Base-by-base conservation (phyloP, 2,329 filamentous ascomycete species). In the Fonsecaea monophora region DNA sequence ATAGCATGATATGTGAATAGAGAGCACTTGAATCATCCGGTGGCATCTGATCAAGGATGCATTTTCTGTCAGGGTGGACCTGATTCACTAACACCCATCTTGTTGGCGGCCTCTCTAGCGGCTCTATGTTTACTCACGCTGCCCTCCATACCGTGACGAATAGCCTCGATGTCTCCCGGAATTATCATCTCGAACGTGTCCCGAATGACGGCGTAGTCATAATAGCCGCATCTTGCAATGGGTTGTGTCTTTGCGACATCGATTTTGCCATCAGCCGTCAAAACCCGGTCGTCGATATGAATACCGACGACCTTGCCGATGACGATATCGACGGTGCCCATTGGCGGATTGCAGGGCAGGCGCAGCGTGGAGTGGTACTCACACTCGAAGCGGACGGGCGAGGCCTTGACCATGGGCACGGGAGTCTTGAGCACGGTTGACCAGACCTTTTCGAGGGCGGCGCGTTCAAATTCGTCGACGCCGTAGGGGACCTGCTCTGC, bases 201-300 rank as follows among this genome's bases (percentile, higher is more conserved):
- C 60, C 78, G 77, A 2, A 88, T 78, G 10, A 85, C 84, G 1
- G 83, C 78, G 77, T 88, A 89, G 73, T 88, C 80, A 72, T 84
- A 85, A 73, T 89, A 89, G 15, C 86, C 86, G 72, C 83, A 87
- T 32, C 87, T 76, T 6, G 86, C 87, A 75, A 89, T 88, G 3
- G 86, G 86, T 77, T 81, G 77, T 25, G 83, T 86, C 76, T 87
- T 87, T 2, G 71, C 74, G 1, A 88, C 75, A 78, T 89, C 86
- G 45, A 89, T 73, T 63, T 81, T 80, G 0, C 85, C 85, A 68
- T 85, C 78, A 12, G 38, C 34, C 3, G 84, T 87, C 69, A 89
- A 69, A 1, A 85, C 84, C 10, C 77, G 73, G 54, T 88, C 85
- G 4, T 80, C 78, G 62, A 89, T 85, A 74, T 89, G 85, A 37